Base-by-base conservation (phyloP, 2,329 filamentous ascomycete genomes). In the Alternaria brassicae region DNA sequence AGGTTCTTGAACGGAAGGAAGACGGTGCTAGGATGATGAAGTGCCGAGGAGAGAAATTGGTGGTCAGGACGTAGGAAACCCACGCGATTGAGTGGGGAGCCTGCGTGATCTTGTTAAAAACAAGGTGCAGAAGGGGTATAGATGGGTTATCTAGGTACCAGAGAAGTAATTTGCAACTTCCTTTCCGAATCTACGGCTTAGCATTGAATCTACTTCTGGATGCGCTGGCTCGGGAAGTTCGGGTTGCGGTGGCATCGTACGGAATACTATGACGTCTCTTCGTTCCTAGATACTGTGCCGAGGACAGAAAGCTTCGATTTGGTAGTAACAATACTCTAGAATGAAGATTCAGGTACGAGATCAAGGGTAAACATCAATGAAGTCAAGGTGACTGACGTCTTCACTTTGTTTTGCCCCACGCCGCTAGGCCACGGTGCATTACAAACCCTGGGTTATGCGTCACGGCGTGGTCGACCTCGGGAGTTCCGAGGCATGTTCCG, bases 131-230 rank as follows among this genome's bases (percentile, higher is more conserved):
- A 17, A 42, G 10, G 13, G 21, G 23, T 6, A 21, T 19, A 32
- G 28, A 27, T 27, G 37, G 21, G 15, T n/a, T 21, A 44, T 42
- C 9, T 44, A 52, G 27, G 40, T 71, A 81, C 80, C 83, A 49
- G 90, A 88, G 79, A 93, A 95, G 85, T 95, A 95, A 79, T 94
- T 95, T 74, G 89, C 85, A 62, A 91, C 83, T 79, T 94, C 91
- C 67, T 86, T 88, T 77, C 91, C 91, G 79, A 93, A 94, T 74
- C 89, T 91, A 59, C 86, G 83, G 68, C 88, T 87, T 71, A 95
- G 82, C 88, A 92, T 92, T 36, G 86, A 87, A 74, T 89, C 86
- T 68, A 85, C 78, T 63, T 84, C 80, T 57, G 82, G 77, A 75
- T 88, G 85, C 36, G 85, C 84, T 51, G 87, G 86, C 65, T 82